A percentile compares a stretch with the other conserved stretches of the same genome.
Conservation (phyloP, 768 basidiomycete genomes). For the Albatrellus ellisii region DNA sequence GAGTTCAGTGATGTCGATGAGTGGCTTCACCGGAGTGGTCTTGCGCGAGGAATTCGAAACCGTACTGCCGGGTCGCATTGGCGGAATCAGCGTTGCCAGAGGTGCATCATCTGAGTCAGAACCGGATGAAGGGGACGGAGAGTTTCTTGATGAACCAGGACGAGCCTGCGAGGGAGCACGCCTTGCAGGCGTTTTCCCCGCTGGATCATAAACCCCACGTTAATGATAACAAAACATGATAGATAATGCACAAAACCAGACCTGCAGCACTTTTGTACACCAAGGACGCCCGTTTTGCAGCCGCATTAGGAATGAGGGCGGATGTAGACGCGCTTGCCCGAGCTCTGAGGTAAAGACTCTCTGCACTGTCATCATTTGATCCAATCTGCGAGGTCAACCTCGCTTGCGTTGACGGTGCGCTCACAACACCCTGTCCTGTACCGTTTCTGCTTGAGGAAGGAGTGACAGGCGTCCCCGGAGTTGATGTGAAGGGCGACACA, state of each 20-base stretch:
- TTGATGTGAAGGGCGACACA: slow-evolving; percentile 7
- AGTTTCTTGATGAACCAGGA: slow-evolving; percentile 12
- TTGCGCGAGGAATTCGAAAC: slow-evolving; percentile 18
- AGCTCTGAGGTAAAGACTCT: slow-evolving; percentile 19
- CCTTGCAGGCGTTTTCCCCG: not conserved
- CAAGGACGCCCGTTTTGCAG: slow-evolving; percentile 36
- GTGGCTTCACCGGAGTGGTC: slow-evolving; percentile 28
- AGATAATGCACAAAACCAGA: slow-evolving; percentile 2
- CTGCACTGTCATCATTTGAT: not conserved
- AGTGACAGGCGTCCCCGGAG: slow-evolving; percentile 5
- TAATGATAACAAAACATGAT: not conserved
- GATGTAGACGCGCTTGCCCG: slow-evolving; percentile 48
- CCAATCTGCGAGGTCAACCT: slow-evolving; percentile 1
- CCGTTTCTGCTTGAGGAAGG: not conserved
- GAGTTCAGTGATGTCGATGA: slow-evolving; percentile 24
- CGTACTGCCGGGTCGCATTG: slow-evolving; percentile 56
- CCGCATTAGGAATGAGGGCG: slow-evolving; percentile 37
- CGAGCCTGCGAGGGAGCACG: slow-evolving; percentile 12
- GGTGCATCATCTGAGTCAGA: slow-evolving; percentile 49
- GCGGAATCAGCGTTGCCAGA: slow-evolving; percentile 45
- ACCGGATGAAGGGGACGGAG: slow-evolving; percentile 18
- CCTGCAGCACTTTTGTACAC: slow-evolving; percentile 8
- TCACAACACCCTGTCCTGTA: not conserved
- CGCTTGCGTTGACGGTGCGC: slow-evolving; percentile 8
- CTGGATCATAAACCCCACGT: not conserved